A percentile compares a stretch with the other conserved stretches of the same genome.
phyloP scores from a whole-genome alignment of 495 filamentous ascomycete genomes.

The Neurospora discreta region DNA sequence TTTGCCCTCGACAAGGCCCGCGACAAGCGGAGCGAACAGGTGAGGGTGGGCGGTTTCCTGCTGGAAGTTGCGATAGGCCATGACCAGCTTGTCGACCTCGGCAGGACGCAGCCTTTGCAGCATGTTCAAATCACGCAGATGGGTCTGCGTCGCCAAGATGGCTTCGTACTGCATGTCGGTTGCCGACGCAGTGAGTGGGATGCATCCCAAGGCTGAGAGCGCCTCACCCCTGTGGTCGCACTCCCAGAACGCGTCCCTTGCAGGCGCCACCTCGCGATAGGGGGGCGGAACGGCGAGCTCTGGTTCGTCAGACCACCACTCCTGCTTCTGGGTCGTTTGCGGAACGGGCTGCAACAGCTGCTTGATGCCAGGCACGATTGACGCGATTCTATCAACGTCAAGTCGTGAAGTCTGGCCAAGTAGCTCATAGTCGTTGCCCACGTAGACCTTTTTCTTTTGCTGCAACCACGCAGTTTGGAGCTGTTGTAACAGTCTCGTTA shows the following conservation, averaged over 20 bases:
- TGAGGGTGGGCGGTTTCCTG: neutral
- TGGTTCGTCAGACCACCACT: neutral
- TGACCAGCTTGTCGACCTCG: slow-evolving; percentile 10
- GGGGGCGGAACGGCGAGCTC: neutral
- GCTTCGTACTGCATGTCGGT: slow-evolving; percentile 7
- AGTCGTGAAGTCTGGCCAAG: slow-evolving; percentile 3
- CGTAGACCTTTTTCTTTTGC: slow-evolving; percentile 7
- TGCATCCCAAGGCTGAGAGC: slow-evolving; percentile 10
- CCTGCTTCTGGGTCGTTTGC: neutral
- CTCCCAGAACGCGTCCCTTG: slow-evolving; percentile 14
- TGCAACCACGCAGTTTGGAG: slow-evolving; percentile 13
- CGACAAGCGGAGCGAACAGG: slow-evolving; percentile 6
- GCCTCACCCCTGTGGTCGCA: slow-evolving; percentile 1
- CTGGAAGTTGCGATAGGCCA: slow-evolving; percentile 8
- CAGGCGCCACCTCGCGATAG: slow-evolving; percentile 5
- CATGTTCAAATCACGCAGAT: slow-evolving; percentile 14
- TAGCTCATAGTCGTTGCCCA: neutral
- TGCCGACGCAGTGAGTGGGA: slow-evolving; percentile 7
- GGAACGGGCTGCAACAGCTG: neutral
- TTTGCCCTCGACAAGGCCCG: slow-evolving; percentile 7
- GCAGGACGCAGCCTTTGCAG: slow-evolving; percentile 9
- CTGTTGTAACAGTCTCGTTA: slow-evolving; percentile 1
- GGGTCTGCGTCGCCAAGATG: slow-evolving; percentile 11
- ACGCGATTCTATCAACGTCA: slow-evolving; percentile 4
- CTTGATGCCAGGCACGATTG: slow-evolving; percentile 5